Base-by-base conservation (phyloP, 2,329 filamentous ascomycete genomes). In the Verticillium klebahnii region DNA sequence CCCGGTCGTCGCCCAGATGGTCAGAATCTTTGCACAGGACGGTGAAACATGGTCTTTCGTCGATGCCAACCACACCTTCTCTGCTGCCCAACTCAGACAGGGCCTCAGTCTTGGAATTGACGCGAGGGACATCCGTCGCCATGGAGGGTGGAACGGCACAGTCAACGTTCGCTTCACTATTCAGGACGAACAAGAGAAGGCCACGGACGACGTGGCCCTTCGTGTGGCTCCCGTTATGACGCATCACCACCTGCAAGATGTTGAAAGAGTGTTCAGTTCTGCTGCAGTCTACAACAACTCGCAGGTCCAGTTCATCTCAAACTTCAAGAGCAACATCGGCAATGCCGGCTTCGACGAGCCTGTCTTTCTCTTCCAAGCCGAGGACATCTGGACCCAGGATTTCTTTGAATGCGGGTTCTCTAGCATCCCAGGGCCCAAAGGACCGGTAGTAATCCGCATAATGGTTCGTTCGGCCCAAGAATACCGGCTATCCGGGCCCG, bases 301-400 rank as follows among this genome's bases (percentile, higher is more conserved):
- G 17, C 40, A 50, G 40, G 40, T 50, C n/a, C n/a, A 19, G n/a
- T 50, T 50, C 40, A n/a, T 50, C 40, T 19, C 40, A 3, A 19
- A 50, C 2, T 50, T 19, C n/a, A n/a, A 23, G 40, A 62, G 65
- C 2, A 58, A 56, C 0, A 32, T 60, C 1, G 63, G 68, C 1
- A n/a, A 50, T 8, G 40, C 40, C 5, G 65, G 67, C 1, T 60
- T 71, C 3, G 14, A 65, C 15, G 54, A 65, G 7, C 66, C 69
- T 0, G 40, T 50, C 15, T 58, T 74, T 0, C 59, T 67, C 9
- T 56, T 64, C 2, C 62, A 76, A 61, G 64, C 69, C 25, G 59
- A 61, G 2, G 74, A 77, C 61, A 65, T 71, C 50, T 79, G 75
- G 76, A 68, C 71, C 1, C 76, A 78, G 62, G 75, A 79, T 59